Evolutionary conservation across 768 basidiomycete genomes (phyloP).

Genomic region (Pleurotus tuber-regium): DNA sequence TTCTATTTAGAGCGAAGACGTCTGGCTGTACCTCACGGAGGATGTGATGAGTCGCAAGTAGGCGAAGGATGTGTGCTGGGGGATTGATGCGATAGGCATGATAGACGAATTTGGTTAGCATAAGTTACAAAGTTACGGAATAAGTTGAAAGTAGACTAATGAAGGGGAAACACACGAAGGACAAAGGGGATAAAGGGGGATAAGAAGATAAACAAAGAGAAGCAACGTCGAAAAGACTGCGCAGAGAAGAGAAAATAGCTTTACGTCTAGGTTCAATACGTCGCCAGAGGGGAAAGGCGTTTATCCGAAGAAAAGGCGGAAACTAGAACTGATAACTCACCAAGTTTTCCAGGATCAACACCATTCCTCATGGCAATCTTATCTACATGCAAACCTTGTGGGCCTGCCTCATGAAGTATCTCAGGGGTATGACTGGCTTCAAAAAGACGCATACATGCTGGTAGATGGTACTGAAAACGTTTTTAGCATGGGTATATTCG

Average conservation of each 20-base stretch:
- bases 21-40: conserved; percentile 67
- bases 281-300: neutral
- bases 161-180: neutral
- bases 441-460: conserved; percentile 69
- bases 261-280: conserved; percentile 8
- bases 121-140: neutral
- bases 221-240: neutral
- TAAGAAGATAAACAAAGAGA: conserved; percentile 5
- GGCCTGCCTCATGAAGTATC: conserved; percentile 64
- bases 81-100: neutral
- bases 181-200: neutral
- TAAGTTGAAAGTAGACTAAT: neutral
- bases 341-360: conserved; percentile 48
- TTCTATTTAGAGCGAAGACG: conserved; percentile 69
- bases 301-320: neutral
- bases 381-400: conserved; percentile 47
- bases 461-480: conserved; percentile 68
- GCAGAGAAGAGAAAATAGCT: neutral
- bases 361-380: conserved; percentile 42
- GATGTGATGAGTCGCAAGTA: conserved; percentile 79
- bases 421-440: conserved; percentile 73
- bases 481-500: too few relatives aligned
- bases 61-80: conserved; percentile 68
- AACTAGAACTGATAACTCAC: conserved; percentile 30
- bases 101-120: conserved; percentile 4